Evolutionary conservation across 129 eudicot genomes (phyloP), one percentile per base, ranked within the genome.

Genomic region (Chrysanthemum lavandulifolium): DNA sequence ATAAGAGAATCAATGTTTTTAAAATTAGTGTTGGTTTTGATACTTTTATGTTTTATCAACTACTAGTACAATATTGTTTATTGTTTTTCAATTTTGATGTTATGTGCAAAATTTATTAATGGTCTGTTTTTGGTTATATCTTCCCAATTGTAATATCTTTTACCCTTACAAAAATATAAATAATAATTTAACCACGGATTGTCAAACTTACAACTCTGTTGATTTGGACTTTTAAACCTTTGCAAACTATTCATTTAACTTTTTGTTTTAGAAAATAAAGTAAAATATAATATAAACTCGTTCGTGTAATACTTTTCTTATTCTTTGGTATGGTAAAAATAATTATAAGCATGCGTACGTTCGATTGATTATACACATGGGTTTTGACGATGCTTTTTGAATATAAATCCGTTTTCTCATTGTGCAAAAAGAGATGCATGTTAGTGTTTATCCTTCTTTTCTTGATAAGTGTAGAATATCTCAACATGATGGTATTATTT

Each of bases 321-420:
- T 50, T 56, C 29, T 60, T 76, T 69, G 75, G 48, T 56, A 45
- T 25, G 77, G 67, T 65, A 64, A 71, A 21, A 71, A 78, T 71
- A 63, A 33, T 78, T 77, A 61, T 60, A 71, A 78, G 82, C 82
- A 64, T 71, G 82, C 82, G 25, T 23, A 23, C 25, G 73, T 78
- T 63, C 65, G 25, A n/a, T 77, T 78, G 67, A 71, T 78, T 64
- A 71, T 78, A 71, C 72, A 78, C 77, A 71, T 78, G 77, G 81
- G 59, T 43, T 69, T 62, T 71, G 72, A 78, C 72, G 77, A 78
- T 78, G 77, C 66, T 23, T 71, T 78, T 23, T 66, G 70, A 16
- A 62, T 40, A 19, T 71, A n/a, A 53, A 36, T 62, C 67, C 25
- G n/a, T 43, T 54, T 71, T 71, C 56, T 19, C n/a, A 13, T 78